These are phyloP conservation scores for Asterophora parasitica DNA, from an alignment of 768 basidiomycete species.

Conservation along the genomic window DNA sequence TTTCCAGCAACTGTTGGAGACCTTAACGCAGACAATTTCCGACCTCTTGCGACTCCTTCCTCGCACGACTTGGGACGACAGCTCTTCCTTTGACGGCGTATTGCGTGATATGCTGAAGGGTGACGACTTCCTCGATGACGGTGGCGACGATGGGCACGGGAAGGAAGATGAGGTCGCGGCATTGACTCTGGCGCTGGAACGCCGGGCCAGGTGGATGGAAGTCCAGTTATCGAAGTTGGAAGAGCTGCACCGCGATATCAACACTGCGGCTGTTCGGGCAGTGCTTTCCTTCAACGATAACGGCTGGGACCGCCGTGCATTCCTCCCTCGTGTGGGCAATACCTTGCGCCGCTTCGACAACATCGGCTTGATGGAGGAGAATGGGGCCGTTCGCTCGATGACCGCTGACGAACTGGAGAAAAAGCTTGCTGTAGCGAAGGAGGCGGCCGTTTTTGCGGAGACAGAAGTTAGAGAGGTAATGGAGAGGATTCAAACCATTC, in stretches of 20 bases:
- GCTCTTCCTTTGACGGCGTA: conserved; percentile 83
- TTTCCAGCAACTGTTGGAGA: conserved; percentile 85
- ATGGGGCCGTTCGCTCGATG: conserved; percentile 48
- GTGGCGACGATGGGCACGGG: conserved; percentile 54
- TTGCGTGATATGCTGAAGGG: conserved; percentile 85
- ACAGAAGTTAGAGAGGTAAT: conserved; percentile 71
- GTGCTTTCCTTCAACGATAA: conserved; percentile 81
- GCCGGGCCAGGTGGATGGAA: conserved; percentile 93
- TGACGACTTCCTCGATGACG: conserved; percentile 80
- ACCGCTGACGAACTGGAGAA: conserved; percentile 69
- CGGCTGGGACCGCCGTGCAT: conserved; percentile 72
- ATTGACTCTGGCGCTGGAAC: conserved; percentile 76
- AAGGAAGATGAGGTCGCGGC: conserved; percentile 85
- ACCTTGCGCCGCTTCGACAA: conserved; percentile 65
- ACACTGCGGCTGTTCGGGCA: conserved; percentile 79
- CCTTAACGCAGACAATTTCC: conserved; percentile 85
- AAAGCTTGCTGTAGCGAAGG: conserved; percentile 65
- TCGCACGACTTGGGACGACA: conserved; percentile 87
- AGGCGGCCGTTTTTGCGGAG: conserved; percentile 68
- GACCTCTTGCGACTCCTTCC: conserved; percentile 81
- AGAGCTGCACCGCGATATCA: conserved; percentile 86
- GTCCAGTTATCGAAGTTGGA: conserved; percentile 85
- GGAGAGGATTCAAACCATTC: conserved; percentile 56
- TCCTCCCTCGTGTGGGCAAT: conserved; percentile 66
- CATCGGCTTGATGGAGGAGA: conserved; percentile 52